Percentiles rank a stretch among this genome's conserved stretches.
phyloP scores from a whole-genome alignment of 306 rosid species.

The Amphicarpaea edgeworthii region DNA sequence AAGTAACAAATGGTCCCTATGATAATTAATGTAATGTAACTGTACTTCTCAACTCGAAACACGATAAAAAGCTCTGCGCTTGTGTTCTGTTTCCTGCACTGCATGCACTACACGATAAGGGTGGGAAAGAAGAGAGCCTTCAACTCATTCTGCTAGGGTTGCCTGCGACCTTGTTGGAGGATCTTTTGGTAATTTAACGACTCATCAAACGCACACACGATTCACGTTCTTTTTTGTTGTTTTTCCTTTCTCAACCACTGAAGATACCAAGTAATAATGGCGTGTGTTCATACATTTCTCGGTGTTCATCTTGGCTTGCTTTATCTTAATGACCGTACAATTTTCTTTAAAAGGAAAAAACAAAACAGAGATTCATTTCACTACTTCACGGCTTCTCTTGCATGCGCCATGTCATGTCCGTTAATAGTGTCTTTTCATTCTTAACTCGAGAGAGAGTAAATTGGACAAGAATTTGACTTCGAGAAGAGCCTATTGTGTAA shows the following conservation, averaged over 20 bases:
- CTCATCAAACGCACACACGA: too few species aligned
- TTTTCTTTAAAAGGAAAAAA: neutral
- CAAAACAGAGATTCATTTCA: neutral
- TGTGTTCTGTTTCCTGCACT: too few species aligned
- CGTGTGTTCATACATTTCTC: neutral
- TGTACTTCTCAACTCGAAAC: too few species aligned
- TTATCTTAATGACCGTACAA: neutral
- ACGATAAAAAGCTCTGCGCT: too few species aligned
- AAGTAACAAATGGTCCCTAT: too few species aligned
- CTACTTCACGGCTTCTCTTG: slow-evolving; percentile 29
- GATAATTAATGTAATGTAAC: too few species aligned
- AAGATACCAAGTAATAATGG: neutral
- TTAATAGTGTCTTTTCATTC: neutral
- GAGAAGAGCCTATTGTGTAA: slow-evolving; percentile 22
- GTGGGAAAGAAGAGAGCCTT: neutral
- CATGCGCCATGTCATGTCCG: slow-evolving; percentile 24
- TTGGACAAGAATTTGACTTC: slow-evolving; percentile 12
- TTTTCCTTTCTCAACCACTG: slow-evolving; percentile 35
- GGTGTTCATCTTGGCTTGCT: neutral
- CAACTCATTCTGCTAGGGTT: neutral
- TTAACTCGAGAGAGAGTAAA: neutral
- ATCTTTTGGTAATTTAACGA: slow-evolving; percentile 4
- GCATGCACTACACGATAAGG: too few species aligned
- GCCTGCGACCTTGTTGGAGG: neutral
- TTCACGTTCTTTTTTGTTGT: neutral